Evolutionary conservation across 345 rosid species (phyloP), one percentile per base, ranked within the genome.

Genomic region (Arabis alpina): DNA sequence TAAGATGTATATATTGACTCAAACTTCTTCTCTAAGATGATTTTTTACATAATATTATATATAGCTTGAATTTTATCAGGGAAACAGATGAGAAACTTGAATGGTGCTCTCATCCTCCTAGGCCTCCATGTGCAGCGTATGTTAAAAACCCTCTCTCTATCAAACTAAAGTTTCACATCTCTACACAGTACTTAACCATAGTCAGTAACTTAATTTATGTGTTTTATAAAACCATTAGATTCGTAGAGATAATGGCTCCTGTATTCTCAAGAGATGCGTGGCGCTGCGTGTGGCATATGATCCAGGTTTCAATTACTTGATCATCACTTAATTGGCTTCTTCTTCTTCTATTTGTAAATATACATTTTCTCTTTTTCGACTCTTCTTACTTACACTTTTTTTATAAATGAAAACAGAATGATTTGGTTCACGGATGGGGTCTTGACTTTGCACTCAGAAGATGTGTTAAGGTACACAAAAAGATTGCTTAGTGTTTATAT

Each of bases 361-460:
- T 28, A 3, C 24, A 19, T 10, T 10, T 13, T 6, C 10, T 28
- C 2, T 32, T 61, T n/a, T n/a, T n/a, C n/a, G n/a, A n/a, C n/a
- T n/a, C n/a, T n/a, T 8, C 47, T 3, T 39, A 8, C 34, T 62
- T 42, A 57, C 50, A 32, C 43, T 60, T 36, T 2, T 19, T 36
- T 14, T 28, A 52, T 25, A 8, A 15, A 13, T 41, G 75, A n/a
- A 12, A 79, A 66, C 83, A 94, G 97, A 94, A 94, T 71, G 98
- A 94, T 77, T 85, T 94, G 85, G 95, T 94, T 72, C 99, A 94
- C 56, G 99, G 98, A 68, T 94, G 98, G 99, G 99, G 99, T 54
- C 87, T 94, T 73, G 99, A 91, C 82, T 94, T 94, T 62, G 93
- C 96, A 72, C 95, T 94, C 55, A 78, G 95, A 80, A 87, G 89